phyloP scores from a whole-genome alignment of 2,329 filamentous ascomycete genomes.

The Talaromyces islandicus region DNA sequence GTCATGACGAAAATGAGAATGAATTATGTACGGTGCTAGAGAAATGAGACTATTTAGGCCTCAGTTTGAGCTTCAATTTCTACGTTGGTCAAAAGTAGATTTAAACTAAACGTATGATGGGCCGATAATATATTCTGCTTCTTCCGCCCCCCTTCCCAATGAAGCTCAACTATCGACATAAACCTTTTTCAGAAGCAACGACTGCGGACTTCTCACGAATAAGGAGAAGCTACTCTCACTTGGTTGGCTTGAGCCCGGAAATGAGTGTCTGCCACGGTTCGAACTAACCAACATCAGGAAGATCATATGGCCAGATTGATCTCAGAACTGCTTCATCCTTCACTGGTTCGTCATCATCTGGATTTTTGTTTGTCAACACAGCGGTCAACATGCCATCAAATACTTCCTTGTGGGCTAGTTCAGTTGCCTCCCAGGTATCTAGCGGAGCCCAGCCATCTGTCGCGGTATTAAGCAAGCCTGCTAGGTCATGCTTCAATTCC shows the following conservation, averaged over 20 bases:
- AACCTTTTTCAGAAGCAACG: background rate
- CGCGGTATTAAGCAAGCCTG: conserved; percentile 24
- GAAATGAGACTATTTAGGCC: no score
- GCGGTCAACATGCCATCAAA: conserved; percentile 26
- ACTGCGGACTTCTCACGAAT: background rate
- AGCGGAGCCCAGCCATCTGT: conserved; percentile 32
- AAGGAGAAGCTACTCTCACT: background rate
- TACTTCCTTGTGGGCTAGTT: conserved; percentile 23
- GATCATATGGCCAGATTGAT: conserved; percentile 30
- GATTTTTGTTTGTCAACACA: conserved; percentile 22
- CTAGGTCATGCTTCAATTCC: conserved; percentile 22
- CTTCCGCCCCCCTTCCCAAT: no score
- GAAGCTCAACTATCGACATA: background rate
- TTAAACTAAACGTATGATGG: no score
- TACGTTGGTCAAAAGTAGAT: no score
- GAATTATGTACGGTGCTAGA: no score
- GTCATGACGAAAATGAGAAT: no score
- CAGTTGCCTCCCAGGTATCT: conserved; percentile 27
- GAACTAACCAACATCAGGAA: background rate
- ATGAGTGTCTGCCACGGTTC: background rate
- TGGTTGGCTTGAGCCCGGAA: background rate
- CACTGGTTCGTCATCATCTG: conserved; percentile 28
- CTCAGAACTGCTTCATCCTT: conserved; percentile 25
- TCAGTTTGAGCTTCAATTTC: no score
- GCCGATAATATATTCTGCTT: no score